A percentile compares a stretch with the other conserved stretches of the same genome.
Evolutionary conservation across 208 protist genomes (phyloP).

Genomic region (Acanthamoeba polyphaga): DNA sequence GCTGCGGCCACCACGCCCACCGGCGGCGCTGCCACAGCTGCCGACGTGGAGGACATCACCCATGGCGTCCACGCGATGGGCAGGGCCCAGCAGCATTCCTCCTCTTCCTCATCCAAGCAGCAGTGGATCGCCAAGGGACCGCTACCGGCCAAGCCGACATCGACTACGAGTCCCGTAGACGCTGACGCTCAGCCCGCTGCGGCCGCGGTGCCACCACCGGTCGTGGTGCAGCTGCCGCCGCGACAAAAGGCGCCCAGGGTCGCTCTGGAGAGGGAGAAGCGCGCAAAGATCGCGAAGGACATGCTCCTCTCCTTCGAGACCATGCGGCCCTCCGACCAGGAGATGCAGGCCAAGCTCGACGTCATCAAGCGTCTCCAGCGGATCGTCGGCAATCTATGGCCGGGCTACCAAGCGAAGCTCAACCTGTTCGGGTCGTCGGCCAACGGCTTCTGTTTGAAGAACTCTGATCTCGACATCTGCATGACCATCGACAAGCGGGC

Average conservation of each 20-base stretch:
- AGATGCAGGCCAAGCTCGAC: neutral
- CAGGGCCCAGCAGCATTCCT: too few species aligned
- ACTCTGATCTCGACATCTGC: constrained; percentile 83
- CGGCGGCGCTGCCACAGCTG: too few species aligned
- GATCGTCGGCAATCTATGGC: neutral
- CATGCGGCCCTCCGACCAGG: neutral
- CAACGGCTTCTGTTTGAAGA: constrained; percentile 81
- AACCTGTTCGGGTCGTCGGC: constrained; percentile 85
- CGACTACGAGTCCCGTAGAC: neutral
- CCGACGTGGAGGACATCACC: too few species aligned
- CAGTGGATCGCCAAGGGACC: too few species aligned
- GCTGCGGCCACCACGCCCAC: too few species aligned
- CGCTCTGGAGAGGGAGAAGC: neutral
- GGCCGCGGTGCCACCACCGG: neutral
- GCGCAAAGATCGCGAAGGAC: neutral
- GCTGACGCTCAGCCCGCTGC: neutral
- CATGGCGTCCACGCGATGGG: too few species aligned
- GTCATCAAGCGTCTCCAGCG: neutral
- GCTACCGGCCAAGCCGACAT: neutral
- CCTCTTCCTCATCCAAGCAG: too few species aligned
- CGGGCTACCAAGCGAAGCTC: constrained; percentile 66
- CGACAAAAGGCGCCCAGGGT: neutral
- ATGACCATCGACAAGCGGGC: constrained; percentile 76
- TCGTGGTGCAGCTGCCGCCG: neutral
- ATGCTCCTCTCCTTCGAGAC: neutral